Base-by-base conservation (phyloP, 768 basidiomycete genomes). In the Psilocybe azurescens region DNA sequence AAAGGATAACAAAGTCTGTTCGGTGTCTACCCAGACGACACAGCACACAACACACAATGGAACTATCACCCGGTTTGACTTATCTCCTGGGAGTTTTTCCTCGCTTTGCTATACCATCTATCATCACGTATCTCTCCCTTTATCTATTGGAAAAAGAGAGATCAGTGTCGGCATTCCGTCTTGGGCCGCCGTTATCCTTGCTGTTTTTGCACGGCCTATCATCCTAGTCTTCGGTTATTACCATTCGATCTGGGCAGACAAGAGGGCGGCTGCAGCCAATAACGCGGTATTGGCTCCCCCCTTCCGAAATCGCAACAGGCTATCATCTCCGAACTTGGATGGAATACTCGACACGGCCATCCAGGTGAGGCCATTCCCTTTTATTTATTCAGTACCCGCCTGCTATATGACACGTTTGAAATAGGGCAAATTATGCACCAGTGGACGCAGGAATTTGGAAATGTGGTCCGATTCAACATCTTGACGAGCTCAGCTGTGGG, bases 401-500 rank as follows among this genome's bases (percentile, higher is more conserved):
- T 18, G 24, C 29, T 48, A 28, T 14, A 36, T 30, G 33, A 30
- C 7, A 7, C 6, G 2, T 18, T n/a, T 24, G 30, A 10, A 38
- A 10, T 4, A 63, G 68, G 55, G 24, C 60, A 64, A 14, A 47
- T 32, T 13, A 55, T 77, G 48, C 57, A 58, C 28, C 60, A 66
- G 4, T 73, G 73, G 71, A 56, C 67, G 4, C 32, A 71, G 48
- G 51, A 72, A 20, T 76, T 77, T 63, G 79, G 79, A 33, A 71
- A 74, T 52, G 74, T 74, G 0, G 77, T 70, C 57, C 69, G 69
- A 49, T 57, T 77, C 44, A 69, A 69, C 39, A 36, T 77, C 24
- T 48, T 77, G 32, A 69, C 71, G 3, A 74, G 77, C 60, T 68
- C 73, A 56, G 63, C 75, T 38, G 79, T 79, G 58, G 28, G 69